Base-by-base conservation (phyloP, 352 stramenopile species). In the Bremia lactucae region DNA sequence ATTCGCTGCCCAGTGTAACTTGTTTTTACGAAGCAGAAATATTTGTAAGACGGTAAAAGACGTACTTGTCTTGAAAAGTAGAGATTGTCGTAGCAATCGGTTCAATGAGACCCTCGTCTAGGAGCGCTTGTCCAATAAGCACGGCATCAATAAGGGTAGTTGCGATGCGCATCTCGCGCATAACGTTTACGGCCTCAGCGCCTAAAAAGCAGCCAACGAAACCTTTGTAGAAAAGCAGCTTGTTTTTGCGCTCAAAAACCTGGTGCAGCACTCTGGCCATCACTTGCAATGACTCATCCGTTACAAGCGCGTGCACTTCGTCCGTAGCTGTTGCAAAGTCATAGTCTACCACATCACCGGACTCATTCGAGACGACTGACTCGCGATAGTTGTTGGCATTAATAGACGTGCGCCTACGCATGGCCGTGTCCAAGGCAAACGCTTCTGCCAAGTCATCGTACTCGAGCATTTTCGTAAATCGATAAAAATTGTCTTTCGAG, bases 161-260 rank as follows among this genome's bases (percentile, higher is more conserved):
- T 2, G 68, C 67, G 37, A 92, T 70, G 24, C 76, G 65, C 44
- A 90, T 60, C 41, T 92, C 77, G 13, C 73, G 77, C 16, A 92
- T 73, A 31, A 86, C 71, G 21, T 83, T 87, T n/a, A 92, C 75
- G 18, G 79, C 74, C 47, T 92, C 80, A 7, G 74, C 76, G 14
- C 80, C 80, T 15, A 89, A 60, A 52, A 92, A 92, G 52, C 80
- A 92, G 33, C 71, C 72, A 39, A 68, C 62, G 31, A 80, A 77
- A 54, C 80, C 77, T 62, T 92, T 92, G 71, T 92, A 89, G 40
- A 82, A 85, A 34, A 92, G 62, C 35, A 92, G 37, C 41, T 92
- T 92, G 71, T 89, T 89, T 52, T 86, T 92, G 54, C 74, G 79
- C 55, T 89, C 77, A 31, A 92, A 87, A 25, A 88, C 64, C 40